Evolutionary conservation across 2,329 filamentous ascomycete species (phyloP).

Genomic region (Aspergillus sp.): DNA sequence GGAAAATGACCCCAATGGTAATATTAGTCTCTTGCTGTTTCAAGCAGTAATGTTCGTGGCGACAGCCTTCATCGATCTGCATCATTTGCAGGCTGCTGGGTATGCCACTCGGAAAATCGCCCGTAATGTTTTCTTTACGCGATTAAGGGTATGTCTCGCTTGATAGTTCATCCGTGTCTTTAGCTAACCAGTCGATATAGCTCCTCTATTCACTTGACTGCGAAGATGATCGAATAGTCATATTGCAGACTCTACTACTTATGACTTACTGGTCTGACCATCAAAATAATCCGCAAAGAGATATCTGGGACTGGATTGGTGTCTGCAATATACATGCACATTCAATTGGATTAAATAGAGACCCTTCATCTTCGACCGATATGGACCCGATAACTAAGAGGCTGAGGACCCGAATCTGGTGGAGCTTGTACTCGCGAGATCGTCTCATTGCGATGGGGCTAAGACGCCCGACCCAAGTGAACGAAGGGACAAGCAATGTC

Average conservation of each 20-base stretch:
- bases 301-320: conserved; percentile 45
- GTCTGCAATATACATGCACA: conserved; percentile 29
- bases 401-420: conserved; percentile 88
- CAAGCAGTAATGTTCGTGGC: conserved; percentile 93
- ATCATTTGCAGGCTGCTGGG: conserved; percentile 70
- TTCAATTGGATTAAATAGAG: conserved; percentile 26
- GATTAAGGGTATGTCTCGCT: conserved; percentile 64
- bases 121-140: conserved; percentile 79
- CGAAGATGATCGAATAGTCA: conserved; percentile 78
- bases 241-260: conserved; percentile 79
- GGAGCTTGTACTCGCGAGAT: conserved; percentile 91
- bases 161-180: neutral
- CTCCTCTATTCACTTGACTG: conserved; percentile 89
- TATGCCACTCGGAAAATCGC: conserved; percentile 75
- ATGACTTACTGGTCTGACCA: conserved; percentile 97
- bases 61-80: conserved; percentile 78
- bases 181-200: conserved; percentile 45
- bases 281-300: conserved; percentile 80
- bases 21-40: conserved; percentile 79
- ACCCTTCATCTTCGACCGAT: conserved; percentile 16
- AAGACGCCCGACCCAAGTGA: conserved; percentile 83
- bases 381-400: conserved; percentile 43
- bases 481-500: conserved; percentile 88
- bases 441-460: conserved; percentile 85
- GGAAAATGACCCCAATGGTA: conserved; percentile 66